Percentiles rank a stretch among this genome's conserved stretches.
phyloP scores from a whole-genome alignment of 1,139 yeast genomes.

The Yarrowia galli region DNA sequence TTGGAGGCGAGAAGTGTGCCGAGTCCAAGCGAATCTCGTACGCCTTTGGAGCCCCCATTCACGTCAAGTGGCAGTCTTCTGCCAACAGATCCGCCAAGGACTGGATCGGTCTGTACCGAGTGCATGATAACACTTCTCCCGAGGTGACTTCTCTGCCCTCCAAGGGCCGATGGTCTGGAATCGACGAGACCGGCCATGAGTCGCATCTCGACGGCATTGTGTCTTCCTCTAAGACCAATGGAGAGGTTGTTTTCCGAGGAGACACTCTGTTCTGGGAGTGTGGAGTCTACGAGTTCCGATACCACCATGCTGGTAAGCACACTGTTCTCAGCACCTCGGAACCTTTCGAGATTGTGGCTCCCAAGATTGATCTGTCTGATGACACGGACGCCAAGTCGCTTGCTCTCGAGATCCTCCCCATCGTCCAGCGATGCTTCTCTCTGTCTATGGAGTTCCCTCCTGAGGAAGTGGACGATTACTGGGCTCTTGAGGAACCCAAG shows the following conservation, averaged over 20 bases:
- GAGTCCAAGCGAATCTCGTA: conserved; percentile 39
- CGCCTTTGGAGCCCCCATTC: conserved; percentile 59
- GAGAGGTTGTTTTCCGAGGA: conserved; percentile 61
- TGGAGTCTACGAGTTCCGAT: conserved; percentile 79
- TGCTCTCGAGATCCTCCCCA: conserved; percentile 30
- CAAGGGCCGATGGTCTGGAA: conserved; percentile 73
- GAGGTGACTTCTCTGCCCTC: conserved; percentile 69
- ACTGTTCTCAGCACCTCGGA: conserved; percentile 71
- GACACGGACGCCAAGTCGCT: not conserved
- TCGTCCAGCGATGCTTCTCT: conserved; percentile 33
- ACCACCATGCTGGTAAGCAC: conserved; percentile 73
- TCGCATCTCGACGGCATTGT: conserved; percentile 44
- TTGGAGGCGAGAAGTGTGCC: conserved; percentile 3
- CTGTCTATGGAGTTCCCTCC: conserved; percentile 37
- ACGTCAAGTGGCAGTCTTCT: conserved; percentile 58
- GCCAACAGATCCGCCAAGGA: conserved; percentile 56
- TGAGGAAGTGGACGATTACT: conserved; percentile 35
- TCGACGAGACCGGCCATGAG: conserved; percentile 48
- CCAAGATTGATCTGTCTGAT: conserved; percentile 49
- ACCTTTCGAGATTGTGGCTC: conserved; percentile 70
- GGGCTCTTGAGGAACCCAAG: conserved; percentile 38
- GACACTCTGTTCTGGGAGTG: conserved; percentile 68
- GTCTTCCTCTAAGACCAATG: conserved; percentile 52
- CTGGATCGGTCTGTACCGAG: conserved; percentile 82
- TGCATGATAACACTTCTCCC: conserved; percentile 66